Percentiles rank a stretch among this genome's conserved stretches.
phyloP scores from a whole-genome alignment of 1,284 basidiomycete species.

The Trametes polyzona region DNA sequence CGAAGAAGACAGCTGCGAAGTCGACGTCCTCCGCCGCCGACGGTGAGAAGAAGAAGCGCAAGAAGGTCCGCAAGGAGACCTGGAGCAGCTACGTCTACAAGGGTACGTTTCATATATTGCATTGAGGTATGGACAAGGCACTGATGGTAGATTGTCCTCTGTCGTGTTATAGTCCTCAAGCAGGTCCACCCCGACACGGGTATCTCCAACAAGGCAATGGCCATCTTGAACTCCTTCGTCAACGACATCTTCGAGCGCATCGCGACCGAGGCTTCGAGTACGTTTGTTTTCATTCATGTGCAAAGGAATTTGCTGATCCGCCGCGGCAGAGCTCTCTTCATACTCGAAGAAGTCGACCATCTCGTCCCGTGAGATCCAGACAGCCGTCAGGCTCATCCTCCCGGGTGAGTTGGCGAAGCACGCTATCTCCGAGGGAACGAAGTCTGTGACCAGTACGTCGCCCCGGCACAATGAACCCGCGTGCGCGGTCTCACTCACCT shows the following conservation, averaged over 20 bases:
- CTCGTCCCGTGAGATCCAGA: slow-evolving; percentile 78
- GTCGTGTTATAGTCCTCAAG: slow-evolving; percentile 59
- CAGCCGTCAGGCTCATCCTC: slow-evolving; percentile 71
- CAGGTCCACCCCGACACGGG: slow-evolving; percentile 79
- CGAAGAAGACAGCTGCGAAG: slow-evolving; percentile 51
- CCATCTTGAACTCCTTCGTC: slow-evolving; percentile 74
- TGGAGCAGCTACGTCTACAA: slow-evolving; percentile 77
- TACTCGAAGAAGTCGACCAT: slow-evolving; percentile 81
- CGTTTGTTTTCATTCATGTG: slow-evolving; percentile 32
- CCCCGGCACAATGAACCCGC: too few species aligned
- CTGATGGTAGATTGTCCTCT: slow-evolving; percentile 4
- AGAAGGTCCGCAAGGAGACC: slow-evolving; percentile 66
- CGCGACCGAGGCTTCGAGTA: slow-evolving; percentile 69
- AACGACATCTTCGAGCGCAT: slow-evolving; percentile 78
- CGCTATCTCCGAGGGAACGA: slow-evolving; percentile 84
- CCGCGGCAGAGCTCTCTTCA: slow-evolving; percentile 59
- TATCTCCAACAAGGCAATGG: slow-evolving; percentile 81
- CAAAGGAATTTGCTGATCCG: background rate
- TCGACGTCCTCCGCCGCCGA: slow-evolving; percentile 44
- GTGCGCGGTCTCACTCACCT: background rate
- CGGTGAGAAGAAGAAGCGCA: slow-evolving; percentile 63
- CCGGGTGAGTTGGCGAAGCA: slow-evolving; percentile 82
- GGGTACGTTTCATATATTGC: slow-evolving; percentile 41
- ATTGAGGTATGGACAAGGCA: slow-evolving; percentile 17
- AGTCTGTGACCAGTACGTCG: slow-evolving; percentile 45